Percentiles rank a stretch among this genome's conserved stretches.
These are phyloP conservation scores for Skeletonema menzelii DNA, from an alignment of 108 stramenopile species.

Conservation along the genomic window DNA sequence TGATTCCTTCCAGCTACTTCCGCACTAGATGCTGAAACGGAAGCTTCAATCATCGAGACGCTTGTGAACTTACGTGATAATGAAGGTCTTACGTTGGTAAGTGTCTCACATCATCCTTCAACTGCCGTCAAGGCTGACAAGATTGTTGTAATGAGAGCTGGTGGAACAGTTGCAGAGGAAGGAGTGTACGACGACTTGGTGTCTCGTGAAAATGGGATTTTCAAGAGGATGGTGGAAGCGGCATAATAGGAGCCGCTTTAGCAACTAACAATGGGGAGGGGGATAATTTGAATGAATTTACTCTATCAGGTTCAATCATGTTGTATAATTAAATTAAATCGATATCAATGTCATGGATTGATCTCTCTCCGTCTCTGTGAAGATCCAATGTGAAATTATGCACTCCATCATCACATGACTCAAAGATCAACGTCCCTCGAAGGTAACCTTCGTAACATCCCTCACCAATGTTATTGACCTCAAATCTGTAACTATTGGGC, in stretches of 20 bases:
- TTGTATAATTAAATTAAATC: too few species aligned
- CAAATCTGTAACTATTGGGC: too few species aligned
- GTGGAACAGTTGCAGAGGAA: constrained; percentile 44
- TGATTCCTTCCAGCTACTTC: constrained; percentile 17
- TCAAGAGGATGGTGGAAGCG: constrained; percentile 37
- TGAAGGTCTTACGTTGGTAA: constrained; percentile 26
- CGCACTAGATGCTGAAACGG: constrained; percentile 31
- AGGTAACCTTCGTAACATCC: too few species aligned
- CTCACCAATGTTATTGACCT: too few species aligned
- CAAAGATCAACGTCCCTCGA: too few species aligned
- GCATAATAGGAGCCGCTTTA: background rate
- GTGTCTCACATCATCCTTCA: constrained; percentile 47
- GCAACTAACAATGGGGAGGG: background rate
- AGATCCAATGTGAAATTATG: too few species aligned
- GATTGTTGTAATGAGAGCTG: constrained; percentile 59
- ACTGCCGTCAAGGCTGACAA: constrained; percentile 61
- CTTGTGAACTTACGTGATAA: constrained; percentile 5
- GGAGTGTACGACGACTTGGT: constrained; percentile 63
- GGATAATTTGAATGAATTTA: too few species aligned
- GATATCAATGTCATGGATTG: too few species aligned
- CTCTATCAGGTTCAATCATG: too few species aligned
- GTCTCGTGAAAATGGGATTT: constrained; percentile 24
- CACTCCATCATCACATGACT: too few species aligned
- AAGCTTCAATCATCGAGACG: constrained; percentile 6
- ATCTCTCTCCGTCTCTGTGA: too few species aligned